Percentiles rank a stretch among this genome's conserved stretches.
Evolutionary conservation across 495 filamentous ascomycete species (phyloP).

Genomic region (Hypoxylon fragiforme): DNA sequence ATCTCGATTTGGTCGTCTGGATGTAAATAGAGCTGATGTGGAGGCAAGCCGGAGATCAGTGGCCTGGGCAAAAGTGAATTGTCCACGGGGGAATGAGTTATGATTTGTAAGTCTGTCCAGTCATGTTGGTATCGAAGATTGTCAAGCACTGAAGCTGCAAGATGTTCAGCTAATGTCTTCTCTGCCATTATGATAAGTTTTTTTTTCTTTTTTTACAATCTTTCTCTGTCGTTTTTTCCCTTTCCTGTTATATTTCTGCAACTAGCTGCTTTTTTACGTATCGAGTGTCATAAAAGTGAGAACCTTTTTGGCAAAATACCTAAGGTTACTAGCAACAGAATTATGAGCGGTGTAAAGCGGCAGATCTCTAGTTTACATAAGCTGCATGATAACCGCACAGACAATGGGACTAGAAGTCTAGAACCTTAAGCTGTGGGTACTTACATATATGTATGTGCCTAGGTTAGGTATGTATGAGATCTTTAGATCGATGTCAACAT

Average conservation of each 20-base stretch:
- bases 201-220: neutral
- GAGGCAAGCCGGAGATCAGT: conserved; percentile 85
- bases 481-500: too few species aligned
- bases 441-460: too few species aligned
- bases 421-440: too few species aligned
- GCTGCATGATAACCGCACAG: neutral
- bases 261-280: too few species aligned
- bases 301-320: conserved; percentile 23
- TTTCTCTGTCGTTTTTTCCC: too few species aligned
- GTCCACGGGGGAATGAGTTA: conserved; percentile 54
- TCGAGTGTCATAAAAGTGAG: conserved; percentile 9
- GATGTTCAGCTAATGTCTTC: conserved; percentile 38
- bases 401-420: neutral
- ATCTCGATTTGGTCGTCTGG: conserved; percentile 88
- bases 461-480: too few species aligned
- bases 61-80: conserved; percentile 55
- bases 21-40: conserved; percentile 83
- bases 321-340: too few species aligned
- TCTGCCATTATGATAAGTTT: conserved; percentile 28
- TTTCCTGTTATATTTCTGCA: too few species aligned
- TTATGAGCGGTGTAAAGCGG: conserved; percentile 20
- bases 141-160: conserved; percentile 71
- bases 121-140: conserved; percentile 86
- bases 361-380: neutral
- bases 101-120: conserved; percentile 72